Evolutionary conservation across 208 protist genomes (phyloP).

Genomic region (Trypanosoma melophagium): DNA sequence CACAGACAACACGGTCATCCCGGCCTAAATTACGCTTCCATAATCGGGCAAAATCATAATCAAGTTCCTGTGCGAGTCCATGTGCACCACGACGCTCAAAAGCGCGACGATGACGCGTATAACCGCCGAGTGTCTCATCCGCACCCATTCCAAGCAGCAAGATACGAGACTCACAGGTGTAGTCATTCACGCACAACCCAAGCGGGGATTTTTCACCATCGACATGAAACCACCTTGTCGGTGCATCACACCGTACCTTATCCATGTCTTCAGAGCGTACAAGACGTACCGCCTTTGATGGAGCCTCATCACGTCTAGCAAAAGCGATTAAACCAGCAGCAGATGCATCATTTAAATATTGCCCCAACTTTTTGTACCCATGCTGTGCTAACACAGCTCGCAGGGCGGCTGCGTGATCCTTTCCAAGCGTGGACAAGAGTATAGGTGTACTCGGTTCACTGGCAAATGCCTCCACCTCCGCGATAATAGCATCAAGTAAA

Average conservation of each 20-base stretch:
- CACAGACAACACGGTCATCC: constrained; percentile 92
- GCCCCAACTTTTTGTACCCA: constrained; percentile 81
- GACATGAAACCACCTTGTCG: constrained; percentile 53
- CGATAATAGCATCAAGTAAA: constrained; percentile 69
- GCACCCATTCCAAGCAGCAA: constrained; percentile 94
- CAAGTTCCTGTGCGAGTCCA: constrained; percentile 79
- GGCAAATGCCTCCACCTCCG: constrained; percentile 50
- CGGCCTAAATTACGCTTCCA: constrained; percentile 95
- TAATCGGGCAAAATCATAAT: constrained; percentile 88
- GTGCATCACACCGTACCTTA: constrained; percentile 45
- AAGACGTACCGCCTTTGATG: constrained; percentile 77
- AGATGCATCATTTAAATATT: constrained; percentile 77
- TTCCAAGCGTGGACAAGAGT: constrained; percentile 86
- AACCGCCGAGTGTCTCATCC: constrained; percentile 96
- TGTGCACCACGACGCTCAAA: constrained; percentile 61
- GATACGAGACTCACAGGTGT: constrained; percentile 69
- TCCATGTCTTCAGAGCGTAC: constrained; percentile 47
- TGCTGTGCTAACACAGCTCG: constrained; percentile 49
- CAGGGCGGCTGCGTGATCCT: constrained; percentile 75
- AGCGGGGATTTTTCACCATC: constrained; percentile 23
- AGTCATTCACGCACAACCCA: constrained; percentile 37
- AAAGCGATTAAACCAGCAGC: constrained; percentile 65
- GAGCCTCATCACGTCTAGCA: constrained; percentile 36
- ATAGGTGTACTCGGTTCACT: constrained; percentile 45
- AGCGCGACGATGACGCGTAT: constrained; percentile 91